Evolutionary conservation across 495 filamentous ascomycete genomes (phyloP).

Genomic region (Pseudoneurospora amorphoporcata): DNA sequence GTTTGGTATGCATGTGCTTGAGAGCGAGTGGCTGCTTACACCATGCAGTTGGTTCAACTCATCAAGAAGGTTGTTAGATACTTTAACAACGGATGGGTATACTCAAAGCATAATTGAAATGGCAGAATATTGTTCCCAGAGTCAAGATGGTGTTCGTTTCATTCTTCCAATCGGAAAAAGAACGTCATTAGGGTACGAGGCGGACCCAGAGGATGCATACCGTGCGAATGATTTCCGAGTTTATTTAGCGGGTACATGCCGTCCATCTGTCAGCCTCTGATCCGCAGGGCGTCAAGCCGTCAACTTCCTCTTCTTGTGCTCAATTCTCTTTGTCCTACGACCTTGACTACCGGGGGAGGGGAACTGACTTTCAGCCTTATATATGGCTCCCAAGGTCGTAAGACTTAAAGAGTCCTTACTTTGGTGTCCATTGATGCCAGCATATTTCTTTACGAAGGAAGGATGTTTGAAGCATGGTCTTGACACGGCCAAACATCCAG

Average conservation of each 20-base stretch:
- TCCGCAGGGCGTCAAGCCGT: neutral
- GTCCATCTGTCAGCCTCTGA: neutral
- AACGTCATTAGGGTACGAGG: neutral
- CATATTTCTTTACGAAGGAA: neutral
- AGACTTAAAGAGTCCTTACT: neutral
- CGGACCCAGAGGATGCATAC: neutral
- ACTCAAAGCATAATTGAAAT: neutral
- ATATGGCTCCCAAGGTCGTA: neutral
- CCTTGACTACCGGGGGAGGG: neutral
- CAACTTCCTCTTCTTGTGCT: neutral
- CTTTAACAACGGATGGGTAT: neutral
- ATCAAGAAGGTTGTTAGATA: neutral
- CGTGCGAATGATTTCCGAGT: neutral
- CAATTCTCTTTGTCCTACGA: neutral
- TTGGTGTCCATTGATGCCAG: neutral
- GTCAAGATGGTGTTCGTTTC: neutral
- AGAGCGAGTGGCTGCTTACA: neutral
- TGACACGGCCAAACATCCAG: neutral
- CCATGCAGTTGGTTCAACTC: neutral
- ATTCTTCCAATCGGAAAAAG: neutral
- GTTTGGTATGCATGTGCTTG: neutral
- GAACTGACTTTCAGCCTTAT: neutral
- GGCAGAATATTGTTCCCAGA: neutral
- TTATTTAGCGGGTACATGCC: neutral
- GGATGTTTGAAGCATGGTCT: neutral